These are phyloP conservation scores for Xerocomus minutiporus DNA, from an alignment of 1,284 basidiomycete species.

Conservation along the genomic window DNA sequence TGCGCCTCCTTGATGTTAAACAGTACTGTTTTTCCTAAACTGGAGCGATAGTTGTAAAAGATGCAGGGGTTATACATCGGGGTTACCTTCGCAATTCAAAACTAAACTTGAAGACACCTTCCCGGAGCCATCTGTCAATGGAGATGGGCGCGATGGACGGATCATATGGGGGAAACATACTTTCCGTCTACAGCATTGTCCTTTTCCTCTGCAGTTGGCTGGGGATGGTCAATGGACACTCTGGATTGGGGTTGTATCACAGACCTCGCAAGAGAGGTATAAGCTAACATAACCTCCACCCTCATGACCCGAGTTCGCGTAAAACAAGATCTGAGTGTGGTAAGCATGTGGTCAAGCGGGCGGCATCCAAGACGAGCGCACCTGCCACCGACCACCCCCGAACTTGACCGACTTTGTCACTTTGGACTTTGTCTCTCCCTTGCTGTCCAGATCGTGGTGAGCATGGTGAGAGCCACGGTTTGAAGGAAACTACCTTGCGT, in stretches of 20 bases:
- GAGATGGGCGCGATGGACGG: background rate
- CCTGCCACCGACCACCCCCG: constrained; percentile 70
- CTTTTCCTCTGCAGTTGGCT: constrained; percentile 76
- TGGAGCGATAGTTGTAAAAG: constrained; percentile 21
- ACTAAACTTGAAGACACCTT: constrained; percentile 78
- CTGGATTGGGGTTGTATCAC: constrained; percentile 21
- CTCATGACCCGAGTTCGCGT: constrained; percentile 69
- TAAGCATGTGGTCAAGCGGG: background rate
- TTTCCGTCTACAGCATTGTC: constrained; percentile 61
- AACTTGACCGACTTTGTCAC: constrained; percentile 64
- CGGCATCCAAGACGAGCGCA: constrained; percentile 18
- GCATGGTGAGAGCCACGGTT: background rate
- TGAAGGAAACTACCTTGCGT: constrained; percentile 46
- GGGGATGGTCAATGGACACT: constrained; percentile 11
- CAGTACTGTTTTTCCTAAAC: constrained; percentile 45
- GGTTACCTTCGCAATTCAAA: constrained; percentile 75
- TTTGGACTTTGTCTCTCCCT: constrained; percentile 67
- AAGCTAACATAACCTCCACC: constrained; percentile 59
- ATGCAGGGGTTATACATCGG: background rate
- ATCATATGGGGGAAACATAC: constrained; percentile 32
- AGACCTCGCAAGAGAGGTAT: constrained; percentile 76
- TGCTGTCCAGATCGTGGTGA: constrained; percentile 34
- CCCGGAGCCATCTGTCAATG: constrained; percentile 65
- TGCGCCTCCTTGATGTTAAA: constrained; percentile 75
- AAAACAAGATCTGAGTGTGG: constrained; percentile 62